Base-by-base conservation (phyloP, 257 asterid species). In the Solanum dulcamara region DNA sequence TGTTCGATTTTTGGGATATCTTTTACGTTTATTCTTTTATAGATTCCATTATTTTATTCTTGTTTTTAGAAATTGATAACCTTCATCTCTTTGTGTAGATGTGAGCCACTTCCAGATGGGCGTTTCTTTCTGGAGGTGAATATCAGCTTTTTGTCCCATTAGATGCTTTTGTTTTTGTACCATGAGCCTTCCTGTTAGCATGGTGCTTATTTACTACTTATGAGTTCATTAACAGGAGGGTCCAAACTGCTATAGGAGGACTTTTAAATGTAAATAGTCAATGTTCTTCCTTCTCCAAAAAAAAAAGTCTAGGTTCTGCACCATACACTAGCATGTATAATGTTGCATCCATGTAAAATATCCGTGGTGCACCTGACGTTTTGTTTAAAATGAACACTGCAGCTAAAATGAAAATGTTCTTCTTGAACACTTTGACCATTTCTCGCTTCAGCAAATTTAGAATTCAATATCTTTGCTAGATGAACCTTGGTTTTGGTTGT, bases 41-140 rank as follows among this genome's bases (percentile, higher is more conserved):
- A 51, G 67, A 50, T 24, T 50, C 59, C 13, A 77, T 75, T 20
- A 11, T 82, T 85, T 85, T 67, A 67, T 44, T 79, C 85, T 80
- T 74, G 88, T 81, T 85, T 81, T 82, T 83, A 64, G 83, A 85
- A 80, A 83, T 83, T 87, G 83, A 88, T 79, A 80, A 70, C 42
- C 53, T 85, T 85, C 68, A 83, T 32, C 84, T 88, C 88, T 87
- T 88, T 88, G 83, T 93, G 94, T 92, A 97, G 99, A 83, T 97
- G 98, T 74, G 99, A 97, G 88, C 99, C 99, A 85, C 98, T 97
- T 88, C 97, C 98, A 77, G 99, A 97, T 89, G 99, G 99, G 15
- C 97, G 99, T 83, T 97, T 97, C 91, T 95, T 93, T 90, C 90
- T 97, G 68, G 99, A 97, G 99, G 99, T 97, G 88, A 87, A 85